Evolutionary conservation across 176 grass and related monocot genomes (phyloP), one percentile per base, ranked within the genome.

Genomic region (Juncus inflexus): DNA sequence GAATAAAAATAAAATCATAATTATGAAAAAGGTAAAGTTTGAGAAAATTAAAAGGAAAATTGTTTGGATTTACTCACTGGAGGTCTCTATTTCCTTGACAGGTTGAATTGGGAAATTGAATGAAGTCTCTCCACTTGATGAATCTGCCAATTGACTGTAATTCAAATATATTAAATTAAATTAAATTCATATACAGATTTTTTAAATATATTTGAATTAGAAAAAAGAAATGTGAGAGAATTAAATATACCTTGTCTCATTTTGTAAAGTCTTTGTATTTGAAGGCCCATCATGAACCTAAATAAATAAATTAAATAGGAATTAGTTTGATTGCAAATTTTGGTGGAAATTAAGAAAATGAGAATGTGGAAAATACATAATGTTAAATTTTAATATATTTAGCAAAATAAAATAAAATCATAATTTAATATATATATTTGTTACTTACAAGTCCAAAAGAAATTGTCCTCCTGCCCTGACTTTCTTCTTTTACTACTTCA

Each of bases 101-200:
- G 55, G n/a, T 74, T 61, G 62, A 68, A 74, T 12, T 74, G 71
- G 42, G 10, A 82, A 80, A 88, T 94, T 78, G 5, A 86, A 83
- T 50, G 77, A 58, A 36, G 7, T 67, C 11, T 12, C 75, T 72
- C 78, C 81, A 9, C 73, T 42, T 41, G 62, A 53, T 3, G 64
- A 6, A 42, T 63, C 59, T 51, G 39, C 73, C 35, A 76, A 50
- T 50, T 37, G 43, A 55, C 73, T 76, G 58, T 64, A 28, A 63
- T 64, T n/a, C 5, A 80, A 64, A 60, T 9, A 55, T 16, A 36
- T 50, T 37, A 28, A 40, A 65, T 72, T 52, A 3, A 58, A 14
- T 58, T 66, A 15, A 75, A 35, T 58, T 58, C 55, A 45, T 8
- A 66, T 11, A 19, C 28, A 58, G n/a, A 63, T 49, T 40, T 66